Conservation (phyloP, 257 asterid species). For the Lycium barbarum region DNA sequence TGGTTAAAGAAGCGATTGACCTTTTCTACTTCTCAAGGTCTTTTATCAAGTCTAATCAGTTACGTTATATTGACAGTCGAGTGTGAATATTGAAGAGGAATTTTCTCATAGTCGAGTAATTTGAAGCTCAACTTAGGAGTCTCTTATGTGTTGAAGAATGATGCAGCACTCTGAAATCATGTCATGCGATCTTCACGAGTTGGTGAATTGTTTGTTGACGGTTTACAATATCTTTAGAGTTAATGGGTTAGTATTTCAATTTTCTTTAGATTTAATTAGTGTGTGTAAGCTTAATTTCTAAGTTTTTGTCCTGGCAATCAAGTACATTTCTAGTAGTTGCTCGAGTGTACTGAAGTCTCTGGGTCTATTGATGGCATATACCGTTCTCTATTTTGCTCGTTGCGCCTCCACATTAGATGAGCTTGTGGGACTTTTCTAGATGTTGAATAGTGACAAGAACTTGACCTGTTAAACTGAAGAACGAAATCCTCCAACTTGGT, state of each 20-base stretch:
- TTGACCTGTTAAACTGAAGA: neutral
- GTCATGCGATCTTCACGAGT: slow-evolving; percentile 6
- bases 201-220: neutral
- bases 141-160: slow-evolving; percentile 19
- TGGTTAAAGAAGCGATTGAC: neutral
- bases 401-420: neutral
- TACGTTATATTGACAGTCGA: neutral
- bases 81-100: neutral
- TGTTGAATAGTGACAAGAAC: neutral
- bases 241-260: neutral
- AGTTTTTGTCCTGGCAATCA: slow-evolving; percentile 17
- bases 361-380: slow-evolving; percentile 1
- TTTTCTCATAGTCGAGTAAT: slow-evolving; percentile 9
- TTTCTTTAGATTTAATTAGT: neutral
- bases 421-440: neutral
- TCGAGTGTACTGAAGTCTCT: neutral
- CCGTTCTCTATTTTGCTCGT: neutral
- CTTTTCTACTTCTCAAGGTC: slow-evolving; percentile 7
- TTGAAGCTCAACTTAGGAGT: neutral
- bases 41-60: slow-evolving; percentile 12
- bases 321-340: slow-evolving; percentile 8
- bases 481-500: neutral
- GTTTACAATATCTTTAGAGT: slow-evolving; percentile 17
- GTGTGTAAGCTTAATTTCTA: neutral
- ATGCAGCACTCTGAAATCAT: slow-evolving; percentile 1